Evolutionary conservation across 768 basidiomycete genomes (phyloP).

Genomic region (Lentinula sp.): DNA sequence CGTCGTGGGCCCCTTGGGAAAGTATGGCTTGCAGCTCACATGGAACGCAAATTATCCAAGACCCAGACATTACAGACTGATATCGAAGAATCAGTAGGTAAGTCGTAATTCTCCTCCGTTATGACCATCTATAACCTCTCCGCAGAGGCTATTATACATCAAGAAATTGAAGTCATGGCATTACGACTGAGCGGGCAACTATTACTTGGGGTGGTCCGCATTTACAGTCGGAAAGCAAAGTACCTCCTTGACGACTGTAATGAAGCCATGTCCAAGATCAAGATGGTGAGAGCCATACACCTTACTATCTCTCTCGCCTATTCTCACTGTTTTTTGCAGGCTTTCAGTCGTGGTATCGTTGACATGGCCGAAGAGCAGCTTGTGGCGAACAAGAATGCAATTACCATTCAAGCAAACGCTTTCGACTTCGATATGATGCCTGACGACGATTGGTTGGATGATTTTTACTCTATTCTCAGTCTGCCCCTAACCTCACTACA

Average conservation of each 20-base stretch:
- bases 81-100: conserved; percentile 90
- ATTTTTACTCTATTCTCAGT: neutral
- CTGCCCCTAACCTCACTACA: conserved; percentile 9
- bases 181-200: conserved; percentile 95
- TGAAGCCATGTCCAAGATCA: conserved; percentile 91
- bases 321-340: conserved; percentile 35
- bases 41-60: conserved; percentile 97
- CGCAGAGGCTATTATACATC: conserved; percentile 86
- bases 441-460: conserved; percentile 69
- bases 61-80: conserved; percentile 91
- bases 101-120: conserved; percentile 18
- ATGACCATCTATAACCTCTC: neutral
- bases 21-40: conserved; percentile 99
- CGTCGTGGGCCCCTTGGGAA: conserved; percentile 91
- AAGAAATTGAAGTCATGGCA: conserved; percentile 90
- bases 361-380: conserved; percentile 96
- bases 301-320: neutral
- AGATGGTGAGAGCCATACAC: conserved; percentile 59
- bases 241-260: conserved; percentile 98
- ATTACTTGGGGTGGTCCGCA: conserved; percentile 92
- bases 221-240: conserved; percentile 97
- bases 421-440: conserved; percentile 79
- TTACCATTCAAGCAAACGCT: conserved; percentile 75
- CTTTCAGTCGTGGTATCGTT: conserved; percentile 91
- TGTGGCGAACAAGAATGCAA: conserved; percentile 78